Base-by-base conservation (phyloP, 2,329 filamentous ascomycete genomes). In the Didymella arachidicola region DNA sequence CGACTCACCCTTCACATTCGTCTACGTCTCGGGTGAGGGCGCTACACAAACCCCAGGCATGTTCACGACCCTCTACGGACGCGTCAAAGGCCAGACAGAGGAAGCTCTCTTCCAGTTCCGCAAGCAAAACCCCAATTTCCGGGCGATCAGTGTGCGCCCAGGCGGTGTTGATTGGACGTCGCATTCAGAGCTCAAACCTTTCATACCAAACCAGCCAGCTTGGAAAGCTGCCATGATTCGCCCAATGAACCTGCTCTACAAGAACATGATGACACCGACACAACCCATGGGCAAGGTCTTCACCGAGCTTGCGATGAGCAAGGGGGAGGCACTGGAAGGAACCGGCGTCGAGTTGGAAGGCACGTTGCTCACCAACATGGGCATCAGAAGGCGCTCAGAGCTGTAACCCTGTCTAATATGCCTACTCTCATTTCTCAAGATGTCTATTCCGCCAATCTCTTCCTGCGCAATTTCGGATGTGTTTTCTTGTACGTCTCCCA, bases 1-100 rank as follows among this genome's bases (percentile, higher is more conserved):
- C 14, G 71, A 77, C 4, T 70, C 80, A 39, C 84, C 86, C 0
- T 88, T 92, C 74, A 86, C 85, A 50, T 93, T 92, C 73, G 81
- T 92, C 62, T 89, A 87, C 69, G 83, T 93, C 29, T 92, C 89
- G 0, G 89, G 87, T 47, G 77, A 80, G 50, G 86, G 86, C 44
- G 84, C 87, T 0, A 88, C 86, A 1, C 82, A 82, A 18, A 76
- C 76, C 1, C 89, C 88, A 0, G 82, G 83, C 3, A 71, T 73
- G 4, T 82, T 87, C 65, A 84, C 87, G 0, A 73, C 82, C 18
- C 75, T 85, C 43, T 92, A 86, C 67, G 87, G 80, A 1, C 79
- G 82, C 12, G 81, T 90, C 54, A 93, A 93, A 73, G 90, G 90
- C 12, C 81, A 86, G 70, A 83, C 85, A 0, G 90, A 93, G 75